Percentiles rank a stretch among this genome's conserved stretches.
Conservation (phyloP, 192 early-diverging fungal genomes). For the Umbelopsis isabellina region DNA sequence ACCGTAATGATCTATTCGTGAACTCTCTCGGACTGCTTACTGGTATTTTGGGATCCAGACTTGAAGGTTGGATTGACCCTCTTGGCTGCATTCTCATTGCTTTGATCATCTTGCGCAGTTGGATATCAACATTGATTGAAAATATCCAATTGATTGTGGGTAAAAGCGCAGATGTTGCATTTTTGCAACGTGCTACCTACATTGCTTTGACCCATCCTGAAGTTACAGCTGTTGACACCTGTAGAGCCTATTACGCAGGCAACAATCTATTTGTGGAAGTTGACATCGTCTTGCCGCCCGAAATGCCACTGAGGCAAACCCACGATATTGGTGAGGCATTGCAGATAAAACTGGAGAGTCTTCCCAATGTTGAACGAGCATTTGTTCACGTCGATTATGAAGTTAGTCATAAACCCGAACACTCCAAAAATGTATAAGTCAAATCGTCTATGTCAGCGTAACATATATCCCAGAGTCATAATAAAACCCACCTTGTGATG, state of each 20-base stretch:
- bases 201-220: conserved; percentile 77
- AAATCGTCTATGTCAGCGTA: not conserved
- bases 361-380: conserved; percentile 87
- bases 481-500: too few species aligned
- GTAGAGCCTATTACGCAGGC: conserved; percentile 87
- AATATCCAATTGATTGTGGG: conserved; percentile 80
- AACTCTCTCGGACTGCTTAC: conserved; percentile 74
- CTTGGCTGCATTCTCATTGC: conserved; percentile 70
- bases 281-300: conserved; percentile 90
- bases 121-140: conserved; percentile 68
- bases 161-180: conserved; percentile 76
- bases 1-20: conserved; percentile 75
- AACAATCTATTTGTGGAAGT: conserved; percentile 92
- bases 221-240: conserved; percentile 74
- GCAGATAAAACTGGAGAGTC: conserved; percentile 84
- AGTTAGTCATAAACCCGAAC: conserved; percentile 78
- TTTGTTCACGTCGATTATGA: conserved; percentile 97
- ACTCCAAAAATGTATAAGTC: conserved; percentile 47
- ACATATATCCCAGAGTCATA: not conserved
- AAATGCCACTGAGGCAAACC: conserved; percentile 75
- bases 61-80: conserved; percentile 74
- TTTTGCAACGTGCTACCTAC: conserved; percentile 86
- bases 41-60: conserved; percentile 60
- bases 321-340: conserved; percentile 94
- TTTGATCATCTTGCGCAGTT: conserved; percentile 68